These are phyloP conservation scores for Sisymbrium irio DNA, from an alignment of 345 rosid genomes.

Conservation along the genomic window DNA sequence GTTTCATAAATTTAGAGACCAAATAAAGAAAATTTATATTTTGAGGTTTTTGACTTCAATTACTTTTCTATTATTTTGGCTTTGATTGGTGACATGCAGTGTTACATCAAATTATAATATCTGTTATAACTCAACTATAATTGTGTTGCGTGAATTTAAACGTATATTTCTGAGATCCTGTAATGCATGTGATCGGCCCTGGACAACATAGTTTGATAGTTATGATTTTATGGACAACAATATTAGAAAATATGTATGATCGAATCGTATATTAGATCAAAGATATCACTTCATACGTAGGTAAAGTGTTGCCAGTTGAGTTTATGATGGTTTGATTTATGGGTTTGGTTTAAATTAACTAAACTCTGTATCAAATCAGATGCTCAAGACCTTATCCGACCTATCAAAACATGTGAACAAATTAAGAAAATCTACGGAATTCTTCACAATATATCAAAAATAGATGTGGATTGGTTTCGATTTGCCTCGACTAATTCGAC, in stretches of 20 bases:
- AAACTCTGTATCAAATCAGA: too few relatives aligned
- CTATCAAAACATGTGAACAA: not conserved
- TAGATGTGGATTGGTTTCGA: not conserved
- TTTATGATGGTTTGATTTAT: not conserved
- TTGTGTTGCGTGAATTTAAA: slow-evolving; percentile 17
- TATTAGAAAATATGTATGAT: not conserved
- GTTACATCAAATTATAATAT: too few relatives aligned
- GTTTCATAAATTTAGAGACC: too few relatives aligned
- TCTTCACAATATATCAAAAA: not conserved
- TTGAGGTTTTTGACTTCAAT: too few relatives aligned
- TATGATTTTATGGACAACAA: not conserved
- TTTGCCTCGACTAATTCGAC: not conserved
- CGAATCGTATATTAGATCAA: not conserved
- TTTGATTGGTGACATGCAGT: too few relatives aligned
- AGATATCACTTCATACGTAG: not conserved
- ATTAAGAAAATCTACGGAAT: not conserved
- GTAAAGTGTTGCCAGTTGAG: not conserved
- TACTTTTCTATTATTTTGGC: too few relatives aligned
- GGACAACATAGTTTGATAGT: not conserved
- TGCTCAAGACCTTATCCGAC: too few relatives aligned
- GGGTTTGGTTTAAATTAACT: not conserved
- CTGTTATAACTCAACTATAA: too few relatives aligned
- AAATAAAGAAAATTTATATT: too few relatives aligned
- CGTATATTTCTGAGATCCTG: slow-evolving; percentile 1
- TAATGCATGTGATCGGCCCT: slow-evolving; percentile 24